Evolutionary conservation across 2,329 filamentous ascomycete species (phyloP).

Genomic region (Ophiostoma ips): DNA sequence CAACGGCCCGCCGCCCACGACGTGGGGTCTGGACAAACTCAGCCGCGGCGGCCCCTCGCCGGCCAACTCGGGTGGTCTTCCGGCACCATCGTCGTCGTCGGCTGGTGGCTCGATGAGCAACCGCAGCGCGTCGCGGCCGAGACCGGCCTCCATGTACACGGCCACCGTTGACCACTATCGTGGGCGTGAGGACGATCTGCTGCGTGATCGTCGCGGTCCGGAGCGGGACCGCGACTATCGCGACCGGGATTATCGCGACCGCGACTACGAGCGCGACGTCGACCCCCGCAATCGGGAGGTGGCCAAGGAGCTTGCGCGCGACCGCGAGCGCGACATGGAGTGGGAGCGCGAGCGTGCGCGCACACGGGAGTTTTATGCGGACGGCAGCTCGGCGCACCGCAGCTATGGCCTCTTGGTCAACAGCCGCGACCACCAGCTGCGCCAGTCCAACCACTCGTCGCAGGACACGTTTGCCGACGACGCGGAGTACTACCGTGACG

Average conservation of each 20-base stretch:
- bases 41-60: slow-evolving; percentile 27
- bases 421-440: slow-evolving; percentile 11
- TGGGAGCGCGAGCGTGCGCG: slow-evolving; percentile 5
- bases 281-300: slow-evolving; percentile 14
- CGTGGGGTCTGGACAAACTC: slow-evolving; percentile 57
- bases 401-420: slow-evolving; percentile 11
- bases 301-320: slow-evolving; percentile 5
- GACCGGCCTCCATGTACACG: slow-evolving; percentile 24
- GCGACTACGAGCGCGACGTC: slow-evolving; percentile 24
- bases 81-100: not conserved
- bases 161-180: slow-evolving; percentile 34
- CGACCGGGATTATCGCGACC: slow-evolving; percentile 3
- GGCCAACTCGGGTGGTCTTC: not conserved
- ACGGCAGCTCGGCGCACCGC: slow-evolving; percentile 11
- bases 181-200: slow-evolving; percentile 32
- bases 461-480: slow-evolving; percentile 1
- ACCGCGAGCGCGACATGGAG: slow-evolving; percentile 12
- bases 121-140: slow-evolving; percentile 5
- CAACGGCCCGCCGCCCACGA: slow-evolving; percentile 51
- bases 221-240: not conserved
- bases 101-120: slow-evolving; percentile 14
- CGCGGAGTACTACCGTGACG: not conserved
- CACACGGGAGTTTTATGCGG: slow-evolving; percentile 11
- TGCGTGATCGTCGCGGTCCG: slow-evolving; percentile 25
- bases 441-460: not conserved